Conservation (phyloP, 352 stramenopile genomes). For the Phytophthora parvispora region DNA sequence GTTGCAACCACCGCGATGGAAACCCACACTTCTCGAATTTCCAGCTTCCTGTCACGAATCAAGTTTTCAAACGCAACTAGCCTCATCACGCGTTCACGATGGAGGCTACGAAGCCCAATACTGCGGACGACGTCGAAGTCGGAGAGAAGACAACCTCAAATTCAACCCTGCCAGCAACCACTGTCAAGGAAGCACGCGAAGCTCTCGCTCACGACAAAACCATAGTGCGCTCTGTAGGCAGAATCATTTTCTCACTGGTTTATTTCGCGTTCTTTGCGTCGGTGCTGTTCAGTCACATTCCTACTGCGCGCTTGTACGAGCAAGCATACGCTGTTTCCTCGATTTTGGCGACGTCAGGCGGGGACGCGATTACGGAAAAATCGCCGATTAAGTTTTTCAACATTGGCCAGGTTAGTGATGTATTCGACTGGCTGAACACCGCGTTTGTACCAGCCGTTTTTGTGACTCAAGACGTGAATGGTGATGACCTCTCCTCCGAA, state of each 20-base stretch:
- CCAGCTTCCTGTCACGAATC: neutral
- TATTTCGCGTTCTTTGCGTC: constrained; percentile 53
- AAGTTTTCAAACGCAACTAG: neutral
- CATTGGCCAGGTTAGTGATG: constrained; percentile 43
- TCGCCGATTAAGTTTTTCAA: constrained; percentile 60
- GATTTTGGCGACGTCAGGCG: constrained; percentile 42
- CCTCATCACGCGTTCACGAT: neutral
- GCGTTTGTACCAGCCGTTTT: constrained; percentile 55
- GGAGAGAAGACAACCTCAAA: neutral
- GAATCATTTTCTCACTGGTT: constrained; percentile 44
- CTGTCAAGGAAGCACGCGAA: constrained; percentile 12
- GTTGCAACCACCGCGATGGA: neutral
- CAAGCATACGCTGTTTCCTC: constrained; percentile 43
- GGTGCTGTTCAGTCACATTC: constrained; percentile 59
- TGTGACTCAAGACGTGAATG: constrained; percentile 57
- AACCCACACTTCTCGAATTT: constrained; percentile 5
- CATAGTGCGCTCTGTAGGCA: constrained; percentile 36
- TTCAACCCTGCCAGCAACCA: neutral
- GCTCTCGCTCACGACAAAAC: constrained; percentile 45
- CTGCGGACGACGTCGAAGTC: constrained; percentile 7
- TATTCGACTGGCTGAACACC: constrained; percentile 53
- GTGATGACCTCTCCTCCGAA: constrained; percentile 27
- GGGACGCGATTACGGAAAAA: constrained; percentile 43
- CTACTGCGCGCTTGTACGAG: constrained; percentile 36
- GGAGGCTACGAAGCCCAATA: neutral